Conservation (phyloP, 2,329 filamentous ascomycete genomes). For the Microthyrium microscopicum region DNA sequence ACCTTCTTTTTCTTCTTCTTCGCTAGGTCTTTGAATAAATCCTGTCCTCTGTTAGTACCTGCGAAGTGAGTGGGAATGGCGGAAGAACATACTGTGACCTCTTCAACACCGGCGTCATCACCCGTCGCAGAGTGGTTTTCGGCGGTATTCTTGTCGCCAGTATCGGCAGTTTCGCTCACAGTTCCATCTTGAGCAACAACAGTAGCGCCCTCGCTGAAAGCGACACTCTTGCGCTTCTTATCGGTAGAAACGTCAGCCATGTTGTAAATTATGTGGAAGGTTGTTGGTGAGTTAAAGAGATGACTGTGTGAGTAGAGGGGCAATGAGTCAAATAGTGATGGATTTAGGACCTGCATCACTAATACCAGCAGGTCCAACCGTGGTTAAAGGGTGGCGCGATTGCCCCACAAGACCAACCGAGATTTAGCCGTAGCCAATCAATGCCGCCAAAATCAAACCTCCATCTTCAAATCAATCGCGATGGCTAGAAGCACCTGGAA, state of each 20-base stretch:
- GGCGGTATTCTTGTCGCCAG: constrained; percentile 64
- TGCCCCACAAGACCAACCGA: too few species aligned
- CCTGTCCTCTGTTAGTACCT: constrained; percentile 7
- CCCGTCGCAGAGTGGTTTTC: constrained; percentile 47
- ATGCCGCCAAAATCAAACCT: too few species aligned
- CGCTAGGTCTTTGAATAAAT: constrained; percentile 46
- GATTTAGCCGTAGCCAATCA: too few species aligned
- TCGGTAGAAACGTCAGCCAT: constrained; percentile 28
- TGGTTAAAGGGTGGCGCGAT: too few species aligned
- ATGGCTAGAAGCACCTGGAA: too few species aligned
- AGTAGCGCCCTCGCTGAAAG: constrained; percentile 75
- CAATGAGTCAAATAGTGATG: constrained; percentile 9
- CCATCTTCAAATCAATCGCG: too few species aligned
- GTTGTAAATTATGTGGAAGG: constrained; percentile 23
- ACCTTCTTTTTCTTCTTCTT: constrained; percentile 59
- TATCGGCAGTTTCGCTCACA: constrained; percentile 58
- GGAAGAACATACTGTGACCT: constrained; percentile 31
- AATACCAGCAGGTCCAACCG: not conserved
- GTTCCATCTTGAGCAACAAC: constrained; percentile 83
- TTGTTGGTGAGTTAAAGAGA: constrained; percentile 3
- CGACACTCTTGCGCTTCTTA: constrained; percentile 63
- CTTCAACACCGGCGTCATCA: constrained; percentile 41
- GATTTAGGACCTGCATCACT: constrained; percentile 8
- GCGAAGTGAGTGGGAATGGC: not conserved
- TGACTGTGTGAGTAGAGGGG: constrained; percentile 5